Evolutionary conservation across 495 filamentous ascomycete genomes (phyloP).

Genomic region (Copromyces sp.): DNA sequence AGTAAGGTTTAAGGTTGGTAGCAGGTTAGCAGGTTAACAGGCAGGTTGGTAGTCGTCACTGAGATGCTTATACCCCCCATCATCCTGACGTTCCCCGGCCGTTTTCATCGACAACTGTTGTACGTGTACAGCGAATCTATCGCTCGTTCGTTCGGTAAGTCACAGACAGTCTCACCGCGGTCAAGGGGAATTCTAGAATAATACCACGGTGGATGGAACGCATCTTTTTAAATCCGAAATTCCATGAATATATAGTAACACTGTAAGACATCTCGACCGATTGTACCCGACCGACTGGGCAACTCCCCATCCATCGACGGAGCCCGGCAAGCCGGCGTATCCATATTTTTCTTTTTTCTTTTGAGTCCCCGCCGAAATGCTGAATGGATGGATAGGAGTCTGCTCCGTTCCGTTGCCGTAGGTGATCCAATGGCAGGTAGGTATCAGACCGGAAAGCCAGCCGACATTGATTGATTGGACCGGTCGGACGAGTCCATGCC

Average conservation of each 20-base stretch:
- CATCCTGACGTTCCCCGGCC: neutral
- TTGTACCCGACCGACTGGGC: neutral
- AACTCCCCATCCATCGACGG: neutral
- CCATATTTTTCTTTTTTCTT: neutral
- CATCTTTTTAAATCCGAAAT: neutral
- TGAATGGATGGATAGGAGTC: neutral
- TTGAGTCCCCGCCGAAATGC: neutral
- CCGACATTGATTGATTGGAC: too few relatives aligned
- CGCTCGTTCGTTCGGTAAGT: neutral
- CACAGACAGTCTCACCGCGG: neutral
- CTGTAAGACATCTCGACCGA: neutral
- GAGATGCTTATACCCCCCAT: neutral
- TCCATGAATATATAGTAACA: neutral
- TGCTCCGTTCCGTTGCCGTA: neutral
- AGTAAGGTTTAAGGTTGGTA: neutral
- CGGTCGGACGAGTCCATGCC: too few relatives aligned
- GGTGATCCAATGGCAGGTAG: neutral
- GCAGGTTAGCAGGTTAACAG: neutral
- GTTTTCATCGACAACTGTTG: neutral
- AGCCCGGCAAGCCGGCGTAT: neutral
- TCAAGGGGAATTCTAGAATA: neutral
- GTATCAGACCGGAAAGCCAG: too few relatives aligned
- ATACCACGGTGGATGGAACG: neutral
- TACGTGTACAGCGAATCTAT: neutral
- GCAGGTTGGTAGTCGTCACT: neutral